Base-by-base conservation (phyloP, 108 stramenopile genomes). In the Ochromonas danica region DNA sequence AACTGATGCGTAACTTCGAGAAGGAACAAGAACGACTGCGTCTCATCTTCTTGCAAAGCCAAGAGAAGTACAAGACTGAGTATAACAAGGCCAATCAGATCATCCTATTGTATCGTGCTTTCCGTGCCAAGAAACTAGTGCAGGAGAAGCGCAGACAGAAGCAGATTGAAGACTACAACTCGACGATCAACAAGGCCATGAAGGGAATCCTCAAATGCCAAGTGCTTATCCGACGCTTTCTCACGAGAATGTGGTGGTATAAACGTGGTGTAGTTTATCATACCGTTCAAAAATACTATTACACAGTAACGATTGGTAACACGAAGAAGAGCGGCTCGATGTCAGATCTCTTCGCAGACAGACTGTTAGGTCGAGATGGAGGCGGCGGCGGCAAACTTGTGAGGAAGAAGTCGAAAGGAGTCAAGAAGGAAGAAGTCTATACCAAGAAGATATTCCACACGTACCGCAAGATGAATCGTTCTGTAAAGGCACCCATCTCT, bases 1-100 rank as follows among this genome's bases (percentile, higher is more conserved):
- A 36, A 28, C 6, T 75, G 43, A 10, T 33, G 28, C 6, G 38
- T 6, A 33, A 75, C 6, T 57, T 33, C 27, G 72, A 75, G 40
- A 17, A 42, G 38, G 14, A 67, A 67, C 30, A 67, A 67, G 63
- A 67, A 67, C 63, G 25, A 67, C 27, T 22, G 31, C 17, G 63
- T 6, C 6, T 67, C 3, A 6, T 10, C 17, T 67, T 31, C 31
- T 67, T 67, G 25, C 17, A 75, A 75, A 22, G 14, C 6, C 27
- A 27, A 57, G 45, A 75, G 38, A 6, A 33, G 31, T 27, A 42
- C 31, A 75, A 75, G 28, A 22, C 6, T 70, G 30, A 33, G 25
- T 10, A 67, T 28, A 67, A 67, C 31, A 33, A 22, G 25, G 72
- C 72, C 17, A 75, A 6, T 6, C 6, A 14, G 31, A 75, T 75